These are phyloP conservation scores for Acacia pycnantha DNA, from an alignment of 331 rosid species.

Conservation along the genomic window DNA sequence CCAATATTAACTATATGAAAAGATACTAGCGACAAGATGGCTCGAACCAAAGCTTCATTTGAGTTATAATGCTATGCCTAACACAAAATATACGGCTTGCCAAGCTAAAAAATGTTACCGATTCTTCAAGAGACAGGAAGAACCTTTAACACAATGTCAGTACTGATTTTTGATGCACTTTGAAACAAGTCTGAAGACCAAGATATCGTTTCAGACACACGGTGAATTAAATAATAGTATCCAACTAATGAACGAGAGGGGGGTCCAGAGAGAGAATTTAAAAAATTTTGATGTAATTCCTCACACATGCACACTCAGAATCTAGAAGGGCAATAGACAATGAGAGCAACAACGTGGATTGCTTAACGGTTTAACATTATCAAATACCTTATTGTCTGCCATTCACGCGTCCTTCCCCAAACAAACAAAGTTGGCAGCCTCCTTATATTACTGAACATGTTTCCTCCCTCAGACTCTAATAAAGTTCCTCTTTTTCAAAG, in stretches of 20 bases:
- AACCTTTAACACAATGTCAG: background rate
- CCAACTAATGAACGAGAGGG: slow-evolving; percentile 25
- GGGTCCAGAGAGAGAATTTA: slow-evolving; percentile 30
- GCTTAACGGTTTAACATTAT: slow-evolving; percentile 45
- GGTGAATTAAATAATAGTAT: slow-evolving; percentile 29
- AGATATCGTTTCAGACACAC: slow-evolving; percentile 36
- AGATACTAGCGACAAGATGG: background rate
- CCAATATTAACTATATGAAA: background rate
- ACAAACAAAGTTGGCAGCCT: slow-evolving; percentile 70
- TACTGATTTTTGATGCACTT: background rate
- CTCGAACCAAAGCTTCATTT: background rate
- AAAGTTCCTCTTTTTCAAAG: slow-evolving; percentile 49
- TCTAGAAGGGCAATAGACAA: slow-evolving; percentile 39
- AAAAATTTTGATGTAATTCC: slow-evolving; percentile 19
- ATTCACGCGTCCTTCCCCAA: slow-evolving; percentile 59
- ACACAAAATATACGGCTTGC: background rate
- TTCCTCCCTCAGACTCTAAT: slow-evolving; percentile 48
- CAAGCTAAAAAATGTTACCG: background rate
- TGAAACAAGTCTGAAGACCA: background rate
- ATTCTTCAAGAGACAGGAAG: slow-evolving; percentile 10
- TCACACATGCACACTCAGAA: slow-evolving; percentile 40
- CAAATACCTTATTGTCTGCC: slow-evolving; percentile 78
- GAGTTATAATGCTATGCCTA: background rate
- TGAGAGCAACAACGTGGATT: slow-evolving; percentile 54
- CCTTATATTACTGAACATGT: slow-evolving; percentile 82